Evolutionary conservation across 345 rosid species (phyloP).

Genomic region (Cardamine resedifolia): DNA sequence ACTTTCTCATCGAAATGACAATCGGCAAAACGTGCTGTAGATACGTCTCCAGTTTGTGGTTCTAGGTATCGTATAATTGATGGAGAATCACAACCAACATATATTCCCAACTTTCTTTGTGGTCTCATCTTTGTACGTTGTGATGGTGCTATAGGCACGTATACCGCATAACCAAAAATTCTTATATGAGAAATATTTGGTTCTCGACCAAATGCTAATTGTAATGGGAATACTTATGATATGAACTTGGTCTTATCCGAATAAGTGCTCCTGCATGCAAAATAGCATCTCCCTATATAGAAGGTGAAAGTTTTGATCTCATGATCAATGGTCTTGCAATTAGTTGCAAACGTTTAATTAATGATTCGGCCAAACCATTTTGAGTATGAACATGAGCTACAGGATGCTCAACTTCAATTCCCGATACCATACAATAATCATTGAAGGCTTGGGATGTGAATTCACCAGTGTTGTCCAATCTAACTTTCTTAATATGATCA

Average conservation of each 20-base stretch:
- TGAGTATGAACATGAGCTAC: neutral
- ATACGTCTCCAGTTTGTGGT: neutral
- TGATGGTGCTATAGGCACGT: neutral
- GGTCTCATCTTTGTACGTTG: neutral
- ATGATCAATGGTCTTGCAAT: no score
- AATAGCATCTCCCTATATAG: neutral
- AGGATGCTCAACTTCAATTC: neutral
- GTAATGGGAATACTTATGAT: neutral
- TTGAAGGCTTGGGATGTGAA: no score
- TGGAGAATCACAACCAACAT: neutral
- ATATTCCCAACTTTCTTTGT: neutral
- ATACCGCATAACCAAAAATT: neutral
- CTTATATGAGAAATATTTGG: neutral
- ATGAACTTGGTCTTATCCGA: neutral
- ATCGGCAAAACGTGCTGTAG: neutral
- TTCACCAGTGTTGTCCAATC: neutral
- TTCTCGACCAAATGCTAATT: neutral
- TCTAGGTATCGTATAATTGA: neutral
- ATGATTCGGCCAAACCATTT: neutral
- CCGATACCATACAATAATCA: no score
- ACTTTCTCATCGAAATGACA: neutral
- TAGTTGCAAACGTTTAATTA: no score
- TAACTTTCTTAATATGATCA: no score
- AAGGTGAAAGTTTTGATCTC: no score
- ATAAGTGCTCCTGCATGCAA: neutral